phyloP scores from a whole-genome alignment of 108 stramenopile genomes.

The Nitzschia sp. region DNA sequence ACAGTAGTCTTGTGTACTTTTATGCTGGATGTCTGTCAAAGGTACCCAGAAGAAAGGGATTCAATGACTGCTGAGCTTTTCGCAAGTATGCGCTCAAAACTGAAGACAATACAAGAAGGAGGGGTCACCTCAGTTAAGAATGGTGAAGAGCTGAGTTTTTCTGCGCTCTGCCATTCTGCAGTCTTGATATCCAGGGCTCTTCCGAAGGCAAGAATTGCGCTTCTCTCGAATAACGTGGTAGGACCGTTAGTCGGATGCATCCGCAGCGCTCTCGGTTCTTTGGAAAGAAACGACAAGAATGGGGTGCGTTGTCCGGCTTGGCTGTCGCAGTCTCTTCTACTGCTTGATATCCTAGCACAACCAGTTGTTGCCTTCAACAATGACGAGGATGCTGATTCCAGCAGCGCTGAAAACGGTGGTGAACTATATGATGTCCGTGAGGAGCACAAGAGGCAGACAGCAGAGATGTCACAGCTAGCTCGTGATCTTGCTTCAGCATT shows the following conservation, averaged over 20 bases:
- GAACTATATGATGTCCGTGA: slow-evolving; percentile 51
- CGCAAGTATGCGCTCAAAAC: slow-evolving; percentile 32
- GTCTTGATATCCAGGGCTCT: slow-evolving; percentile 69
- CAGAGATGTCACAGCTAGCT: slow-evolving; percentile 38
- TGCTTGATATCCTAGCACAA: slow-evolving; percentile 81
- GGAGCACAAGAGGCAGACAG: slow-evolving; percentile 56
- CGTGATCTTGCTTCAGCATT: slow-evolving; percentile 43
- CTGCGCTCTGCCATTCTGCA: slow-evolving; percentile 61
- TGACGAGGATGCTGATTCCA: slow-evolving; percentile 39
- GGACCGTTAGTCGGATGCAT: slow-evolving; percentile 49
- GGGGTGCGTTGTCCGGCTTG: slow-evolving; percentile 44
- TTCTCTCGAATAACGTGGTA: slow-evolving; percentile 61
- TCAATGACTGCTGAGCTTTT: slow-evolving; percentile 46
- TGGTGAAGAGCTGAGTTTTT: slow-evolving; percentile 27
- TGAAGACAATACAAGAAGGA: slow-evolving; percentile 14
- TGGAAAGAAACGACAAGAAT: slow-evolving; percentile 21
- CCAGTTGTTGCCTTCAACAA: slow-evolving; percentile 47
- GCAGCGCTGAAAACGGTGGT: slow-evolving; percentile 20
- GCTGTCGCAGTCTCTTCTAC: slow-evolving; percentile 60
- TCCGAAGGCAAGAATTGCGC: slow-evolving; percentile 52
- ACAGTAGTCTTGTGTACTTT: slow-evolving; percentile 73
- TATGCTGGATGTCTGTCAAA: slow-evolving; percentile 59
- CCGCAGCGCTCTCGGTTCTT: slow-evolving; percentile 29
- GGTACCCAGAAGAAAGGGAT: slow-evolving; percentile 47
- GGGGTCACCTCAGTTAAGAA: not conserved